phyloP scores from a whole-genome alignment of 371 early-diverging fungal genomes.

The Lichtheimia hyalospora region DNA sequence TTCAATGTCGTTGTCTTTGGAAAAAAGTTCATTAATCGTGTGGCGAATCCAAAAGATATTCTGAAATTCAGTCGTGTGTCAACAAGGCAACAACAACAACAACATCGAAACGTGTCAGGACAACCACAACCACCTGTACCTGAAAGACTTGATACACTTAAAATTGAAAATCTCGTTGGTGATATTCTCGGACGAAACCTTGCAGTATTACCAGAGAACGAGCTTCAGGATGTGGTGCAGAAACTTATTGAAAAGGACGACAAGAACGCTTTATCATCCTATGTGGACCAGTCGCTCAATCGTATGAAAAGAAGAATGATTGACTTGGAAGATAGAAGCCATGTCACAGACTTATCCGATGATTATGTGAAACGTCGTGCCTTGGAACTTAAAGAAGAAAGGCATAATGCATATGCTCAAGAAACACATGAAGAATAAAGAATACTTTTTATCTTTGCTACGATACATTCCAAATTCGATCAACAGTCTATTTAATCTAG shows the following conservation, averaged over 20 bases:
- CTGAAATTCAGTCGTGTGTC: slow-evolving; percentile 72
- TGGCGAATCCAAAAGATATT: slow-evolving; percentile 96
- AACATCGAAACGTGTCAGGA: too few relatives aligned
- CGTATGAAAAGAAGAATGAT: slow-evolving; percentile 10
- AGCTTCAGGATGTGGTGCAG: slow-evolving; percentile 77
- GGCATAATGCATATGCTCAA: slow-evolving; percentile 13
- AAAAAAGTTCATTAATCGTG: slow-evolving; percentile 73
- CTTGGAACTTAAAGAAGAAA: slow-evolving; percentile 12
- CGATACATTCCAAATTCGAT: not conserved
- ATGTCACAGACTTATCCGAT: slow-evolving; percentile 16
- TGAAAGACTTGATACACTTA: slow-evolving; percentile 64
- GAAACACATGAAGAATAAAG: slow-evolving; percentile 8
- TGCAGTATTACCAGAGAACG: slow-evolving; percentile 75
- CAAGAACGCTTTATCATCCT: slow-evolving; percentile 70
- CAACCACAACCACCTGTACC: too few relatives aligned
- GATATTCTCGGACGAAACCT: slow-evolving; percentile 73
- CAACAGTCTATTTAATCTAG: slow-evolving; percentile 27
- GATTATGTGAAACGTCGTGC: slow-evolving; percentile 21
- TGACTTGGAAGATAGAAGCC: slow-evolving; percentile 3
- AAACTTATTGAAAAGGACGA: slow-evolving; percentile 91
- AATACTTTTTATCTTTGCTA: not conserved
- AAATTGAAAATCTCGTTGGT: slow-evolving; percentile 75
- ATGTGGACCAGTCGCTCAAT: slow-evolving; percentile 27
- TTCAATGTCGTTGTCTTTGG: slow-evolving; percentile 89
- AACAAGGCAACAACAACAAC: not conserved